Conservation (phyloP, 306 rosid species). For the Rubus idaeus region DNA sequence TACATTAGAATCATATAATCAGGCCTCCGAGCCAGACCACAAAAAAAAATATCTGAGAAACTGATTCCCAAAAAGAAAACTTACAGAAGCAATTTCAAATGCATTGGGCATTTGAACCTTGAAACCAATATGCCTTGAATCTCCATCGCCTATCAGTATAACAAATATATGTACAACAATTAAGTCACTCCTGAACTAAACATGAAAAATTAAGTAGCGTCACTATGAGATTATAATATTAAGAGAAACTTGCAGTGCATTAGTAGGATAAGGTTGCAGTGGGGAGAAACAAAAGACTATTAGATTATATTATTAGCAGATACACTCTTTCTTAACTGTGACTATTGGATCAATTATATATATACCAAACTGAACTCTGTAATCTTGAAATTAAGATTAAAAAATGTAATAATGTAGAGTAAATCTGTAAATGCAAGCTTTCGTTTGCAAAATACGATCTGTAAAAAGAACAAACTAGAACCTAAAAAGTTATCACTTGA, state of each 20-base stretch:
- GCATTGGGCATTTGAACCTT: conserved; percentile 75
- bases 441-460: neutral
- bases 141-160: conserved; percentile 71
- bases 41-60: no score
- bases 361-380: neutral
- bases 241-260: neutral
- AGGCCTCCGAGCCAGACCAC: neutral
- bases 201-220: neutral
- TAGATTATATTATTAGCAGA: neutral
- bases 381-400: neutral
- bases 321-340: neutral
- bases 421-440: neutral
- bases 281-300: neutral
- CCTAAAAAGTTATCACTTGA: neutral
- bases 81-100: conserved; percentile 81
- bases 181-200: conserved; percentile 19
- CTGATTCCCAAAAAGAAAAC: conserved; percentile 26
- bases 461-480: neutral
- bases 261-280: neutral
- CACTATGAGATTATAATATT: neutral
- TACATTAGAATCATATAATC: conserved; percentile 4
- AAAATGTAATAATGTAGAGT: neutral
- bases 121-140: conserved; percentile 74
- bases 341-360: neutral
- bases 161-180: neutral